Base-by-base conservation (phyloP, 768 basidiomycete genomes). In the Suillus ampliporus region DNA sequence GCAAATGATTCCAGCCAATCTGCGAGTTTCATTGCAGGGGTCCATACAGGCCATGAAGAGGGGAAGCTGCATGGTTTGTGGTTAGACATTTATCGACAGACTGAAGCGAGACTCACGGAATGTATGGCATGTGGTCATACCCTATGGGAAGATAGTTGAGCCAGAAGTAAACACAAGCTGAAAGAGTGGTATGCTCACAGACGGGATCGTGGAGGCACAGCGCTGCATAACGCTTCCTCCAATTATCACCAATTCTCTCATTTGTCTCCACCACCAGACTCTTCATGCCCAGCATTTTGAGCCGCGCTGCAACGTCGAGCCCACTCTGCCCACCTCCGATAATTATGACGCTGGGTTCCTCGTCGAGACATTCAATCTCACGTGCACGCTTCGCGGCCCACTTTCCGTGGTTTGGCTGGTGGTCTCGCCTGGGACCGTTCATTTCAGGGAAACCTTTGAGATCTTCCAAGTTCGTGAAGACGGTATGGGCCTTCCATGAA, bases 1-100 rank as follows among this genome's bases (percentile, higher is more conserved):
- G 86, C 87, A 68, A 89, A 90, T 61, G 73, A 78, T 73, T 90
- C 89, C 3, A 91, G 79, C 87, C 87, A 90, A 63, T 86, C 84
- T 0, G 88, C 89, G 15, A 90, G 72, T 82, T 88, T 68, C 50
- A 66, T 23, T 15, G 87, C 86, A 5, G 87, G 86, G 4, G 81
- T 78, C 54, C 79, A 88, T 5, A 84, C 81, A 1, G 86, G 86
- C 87, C 87, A 88, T 19, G 81, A 82, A 1, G 80, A 65, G 5
- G 87, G 88, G 73, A 87, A 88, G 26, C 85, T 86, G 37, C 28
- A 6, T 14, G 2, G 2, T 7, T 15, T 9, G 41, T 28, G 35
- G 44, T 57, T 26, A 19, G 28, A 6, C 4, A 28, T 23, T n/a
- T 47, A 56, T 43, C 10, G 4, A 37, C 3, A 8, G 44, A 8